Percentiles rank a stretch among this genome's conserved stretches.
Conservation (phyloP, 805 yeast genomes). For the Saturnispora mendoncae region DNA sequence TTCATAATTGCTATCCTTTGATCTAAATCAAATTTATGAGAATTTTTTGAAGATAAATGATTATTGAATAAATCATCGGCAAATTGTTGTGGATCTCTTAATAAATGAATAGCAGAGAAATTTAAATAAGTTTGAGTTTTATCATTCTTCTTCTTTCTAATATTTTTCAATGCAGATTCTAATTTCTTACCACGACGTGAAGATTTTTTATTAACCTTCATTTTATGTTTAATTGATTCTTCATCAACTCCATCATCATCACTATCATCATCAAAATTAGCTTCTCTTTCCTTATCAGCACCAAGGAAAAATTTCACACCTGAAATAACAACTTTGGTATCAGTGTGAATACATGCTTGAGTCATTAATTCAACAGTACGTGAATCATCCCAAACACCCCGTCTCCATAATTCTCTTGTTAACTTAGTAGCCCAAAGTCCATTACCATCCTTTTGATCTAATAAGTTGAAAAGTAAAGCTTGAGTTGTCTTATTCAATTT, state of each 20-base stretch:
- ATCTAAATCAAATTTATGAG: constrained; percentile 69
- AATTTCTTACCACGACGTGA: constrained; percentile 73
- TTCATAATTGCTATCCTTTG: constrained; percentile 87
- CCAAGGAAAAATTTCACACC: constrained; percentile 90
- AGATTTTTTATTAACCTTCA: constrained; percentile 75
- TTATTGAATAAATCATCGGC: constrained; percentile 74
- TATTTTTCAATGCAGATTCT: constrained; percentile 59
- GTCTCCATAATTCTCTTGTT: constrained; percentile 92
- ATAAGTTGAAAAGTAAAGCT: constrained; percentile 77
- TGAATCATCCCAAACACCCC: constrained; percentile 97
- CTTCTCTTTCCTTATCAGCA: constrained; percentile 91
- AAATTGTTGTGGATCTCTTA: constrained; percentile 96
- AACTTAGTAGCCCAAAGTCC: constrained; percentile 96
- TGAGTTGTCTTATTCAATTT: constrained; percentile 85
- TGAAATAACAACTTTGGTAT: constrained; percentile 76
- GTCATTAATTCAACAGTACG: constrained; percentile 97
- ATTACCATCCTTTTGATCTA: constrained; percentile 66
- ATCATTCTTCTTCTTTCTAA: constrained; percentile 52
- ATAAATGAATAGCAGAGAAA: constrained; percentile 87
- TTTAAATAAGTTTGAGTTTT: constrained; percentile 65
- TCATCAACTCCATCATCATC: constrained; percentile 65
- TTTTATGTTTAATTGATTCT: constrained; percentile 64
- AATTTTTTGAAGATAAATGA: constrained; percentile 62
- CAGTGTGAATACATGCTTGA: constrained; percentile 85
- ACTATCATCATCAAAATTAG: constrained; percentile 60